Evolutionary conservation across 1,284 basidiomycete genomes (phyloP), one percentile per base, ranked within the genome.

Genomic region (Ceratobasidium sp.): DNA sequence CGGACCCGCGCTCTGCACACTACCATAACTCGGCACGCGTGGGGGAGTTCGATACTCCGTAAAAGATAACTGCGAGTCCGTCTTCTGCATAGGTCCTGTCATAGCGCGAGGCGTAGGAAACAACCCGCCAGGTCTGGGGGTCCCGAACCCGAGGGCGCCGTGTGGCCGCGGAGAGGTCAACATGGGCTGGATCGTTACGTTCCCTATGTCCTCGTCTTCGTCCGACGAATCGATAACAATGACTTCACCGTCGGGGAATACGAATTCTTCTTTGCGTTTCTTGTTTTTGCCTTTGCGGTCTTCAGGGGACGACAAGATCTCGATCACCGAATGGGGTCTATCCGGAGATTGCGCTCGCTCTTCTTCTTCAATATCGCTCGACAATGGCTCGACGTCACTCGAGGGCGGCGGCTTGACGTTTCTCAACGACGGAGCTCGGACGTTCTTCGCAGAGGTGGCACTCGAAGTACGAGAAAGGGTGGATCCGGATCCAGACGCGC

Each of bases 191-290:
- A 54, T 41, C 23, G 64, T 54, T 5, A 28, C 28, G 44, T 58
- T 43, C 18, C 50, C 38, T 2, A 28, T 21, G 66, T 52, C 32
- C 1, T 43, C 52, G 8, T 69, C 66, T 41, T 69, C 66, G 32
- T 38, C 35, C 2, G 63, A 66, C 9, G 66, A 69, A 26, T 58
- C 52, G 16, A 70, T 70, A 18, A 44, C 54, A 30, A 70, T 49
- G 16, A 70, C 43, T 23, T 70, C 67, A 23, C 55, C 55, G 67
- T 70, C 67, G 7, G 67, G 55, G 21, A 58, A 70, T 21, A 54
- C 47, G 26, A 26, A 70, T 28, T 43, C 26, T 5, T 28, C 13
- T 4, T 41, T 26, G 1, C 23, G 58, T 7, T 21, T 47, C 2
- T 30, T 11, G 30, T 14, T 9, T 47, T 59, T 59, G 41, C 55